Evolutionary conservation across 1,139 yeast species (phyloP).

Genomic region (Blastobotrys indianensis): DNA sequence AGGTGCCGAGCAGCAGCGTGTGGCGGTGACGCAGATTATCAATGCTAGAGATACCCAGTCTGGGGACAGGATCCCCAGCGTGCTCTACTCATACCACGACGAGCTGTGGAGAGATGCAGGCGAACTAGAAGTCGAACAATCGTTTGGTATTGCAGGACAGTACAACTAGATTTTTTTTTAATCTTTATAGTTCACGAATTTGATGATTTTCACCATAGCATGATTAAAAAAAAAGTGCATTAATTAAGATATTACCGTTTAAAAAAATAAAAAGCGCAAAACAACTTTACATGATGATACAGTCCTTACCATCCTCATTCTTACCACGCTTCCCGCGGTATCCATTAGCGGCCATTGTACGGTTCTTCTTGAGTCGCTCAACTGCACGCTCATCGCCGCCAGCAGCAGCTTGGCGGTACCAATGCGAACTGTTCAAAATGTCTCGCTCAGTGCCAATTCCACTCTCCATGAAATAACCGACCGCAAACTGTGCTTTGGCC

Average conservation of each 20-base stretch:
- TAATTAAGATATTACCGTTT: not conserved
- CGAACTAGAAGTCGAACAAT: slow-evolving; percentile 21
- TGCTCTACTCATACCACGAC: slow-evolving; percentile 23
- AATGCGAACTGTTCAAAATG: slow-evolving; percentile 52
- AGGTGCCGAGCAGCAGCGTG: slow-evolving; percentile 45
- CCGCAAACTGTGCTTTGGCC: slow-evolving; percentile 80
- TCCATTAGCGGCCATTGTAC: slow-evolving; percentile 15
- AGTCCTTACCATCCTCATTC: slow-evolving; percentile 34
- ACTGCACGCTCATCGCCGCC: slow-evolving; percentile 67
- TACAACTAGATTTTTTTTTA: slow-evolving; percentile 12
- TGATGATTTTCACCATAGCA: not conserved
- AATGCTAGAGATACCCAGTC: slow-evolving; percentile 19
- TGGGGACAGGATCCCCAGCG: slow-evolving; percentile 19
- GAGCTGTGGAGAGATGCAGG: slow-evolving; percentile 29
- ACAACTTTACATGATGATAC: slow-evolving; percentile 36
- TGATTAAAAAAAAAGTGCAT: not conserved
- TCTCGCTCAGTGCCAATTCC: slow-evolving; percentile 80
- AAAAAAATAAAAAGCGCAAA: no score
- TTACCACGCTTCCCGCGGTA: slow-evolving; percentile 15
- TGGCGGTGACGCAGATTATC: slow-evolving; percentile 47
- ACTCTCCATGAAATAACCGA: slow-evolving; percentile 77
- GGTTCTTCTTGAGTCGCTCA: slow-evolving; percentile 27
- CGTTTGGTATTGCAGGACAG: slow-evolving; percentile 23
- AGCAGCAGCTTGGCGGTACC: slow-evolving; percentile 74
- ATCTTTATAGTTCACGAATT: not conserved